Evolutionary conservation across 2,329 filamentous ascomycete species (phyloP).

Genomic region (Stagonosporopsis chrysanthemi): DNA sequence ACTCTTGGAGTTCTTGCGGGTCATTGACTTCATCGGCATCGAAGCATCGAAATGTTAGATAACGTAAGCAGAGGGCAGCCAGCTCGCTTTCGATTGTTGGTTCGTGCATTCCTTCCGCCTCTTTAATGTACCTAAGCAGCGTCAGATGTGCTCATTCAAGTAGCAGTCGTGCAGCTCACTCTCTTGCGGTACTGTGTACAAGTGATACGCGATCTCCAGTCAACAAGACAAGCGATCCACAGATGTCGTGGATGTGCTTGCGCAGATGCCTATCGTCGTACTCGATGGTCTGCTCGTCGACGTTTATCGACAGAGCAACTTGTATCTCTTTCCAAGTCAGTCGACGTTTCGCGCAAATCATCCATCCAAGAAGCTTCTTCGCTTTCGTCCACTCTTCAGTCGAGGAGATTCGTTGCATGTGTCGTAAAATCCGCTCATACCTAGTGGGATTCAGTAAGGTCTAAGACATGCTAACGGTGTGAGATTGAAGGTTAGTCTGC

Average conservation of each 20-base stretch:
- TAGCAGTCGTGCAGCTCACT: conserved; percentile 14
- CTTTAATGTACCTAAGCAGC: conserved; percentile 29
- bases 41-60: conserved; percentile 37
- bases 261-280: conserved; percentile 30
- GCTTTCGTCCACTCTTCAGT: conserved; percentile 24
- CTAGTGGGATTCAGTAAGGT: conserved; percentile 6
- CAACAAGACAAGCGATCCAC: conserved; percentile 26
- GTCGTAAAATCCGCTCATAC: conserved; percentile 35
- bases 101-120: conserved; percentile 24
- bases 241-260: conserved; percentile 36
- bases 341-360: conserved; percentile 39
- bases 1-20: conserved; percentile 16
- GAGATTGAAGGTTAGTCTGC: background rate
- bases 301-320: conserved; percentile 34
- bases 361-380: conserved; percentile 35
- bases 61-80: conserved; percentile 28
- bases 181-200: conserved; percentile 35
- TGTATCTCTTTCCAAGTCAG: conserved; percentile 40
- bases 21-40: conserved; percentile 19
- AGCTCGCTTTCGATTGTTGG: conserved; percentile 32
- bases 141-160: background rate
- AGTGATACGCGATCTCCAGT: conserved; percentile 26
- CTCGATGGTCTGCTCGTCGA: conserved; percentile 26
- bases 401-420: conserved; percentile 25
- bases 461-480: background rate